phyloP scores from a whole-genome alignment of 495 filamentous ascomycete genomes.

The Penicillium atrosanguineum region DNA sequence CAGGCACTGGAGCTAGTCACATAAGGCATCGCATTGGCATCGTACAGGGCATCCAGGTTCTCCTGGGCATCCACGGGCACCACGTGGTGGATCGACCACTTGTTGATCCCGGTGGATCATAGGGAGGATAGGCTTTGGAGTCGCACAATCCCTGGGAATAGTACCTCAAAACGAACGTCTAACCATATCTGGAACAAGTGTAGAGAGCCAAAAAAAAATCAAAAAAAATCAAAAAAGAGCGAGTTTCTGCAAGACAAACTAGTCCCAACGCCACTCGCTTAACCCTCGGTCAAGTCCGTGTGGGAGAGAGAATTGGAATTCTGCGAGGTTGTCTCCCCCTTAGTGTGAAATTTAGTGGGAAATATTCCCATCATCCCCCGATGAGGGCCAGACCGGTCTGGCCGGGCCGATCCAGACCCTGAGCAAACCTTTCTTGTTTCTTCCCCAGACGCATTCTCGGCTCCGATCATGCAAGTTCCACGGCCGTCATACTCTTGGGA shows the following conservation, averaged over 20 bases:
- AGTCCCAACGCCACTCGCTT: constrained; percentile 31
- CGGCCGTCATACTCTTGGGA: background rate
- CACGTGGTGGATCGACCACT: constrained; percentile 27
- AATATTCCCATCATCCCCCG: constrained; percentile 1
- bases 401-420: constrained; percentile 19
- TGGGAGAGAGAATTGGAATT: background rate
- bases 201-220: background rate
- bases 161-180: too few species aligned
- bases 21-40: background rate
- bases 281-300: constrained; percentile 32
- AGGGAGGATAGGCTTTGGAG: background rate
- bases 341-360: background rate
- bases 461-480: constrained; percentile 10
- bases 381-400: constrained; percentile 20
- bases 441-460: constrained; percentile 24
- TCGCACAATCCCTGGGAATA: background rate
- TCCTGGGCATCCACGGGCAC: background rate
- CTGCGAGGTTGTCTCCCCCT: background rate
- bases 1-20: constrained; percentile 27
- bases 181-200: background rate
- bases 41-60: too few species aligned
- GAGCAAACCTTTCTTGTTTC: background rate
- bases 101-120: constrained; percentile 1
- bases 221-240: background rate
- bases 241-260: constrained; percentile 8